Percentiles rank a stretch among this genome's conserved stretches.
phyloP scores from a whole-genome alignment of 306 rosid genomes.

The Prunus persica region Prunus_persica_NCBIv2 NC_034011.1:939501-940000 shows the following conservation, averaged over 20 bases:
- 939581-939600: slow-evolving; percentile 68
- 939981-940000: slow-evolving; percentile 94
- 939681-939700: slow-evolving; percentile 61
- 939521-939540: slow-evolving; percentile 39
- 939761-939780: slow-evolving; percentile 77
- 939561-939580: slow-evolving; percentile 60
- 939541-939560: slow-evolving; percentile 48
- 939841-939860: neutral
- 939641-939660: slow-evolving; percentile 30
- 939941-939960: slow-evolving; percentile 72
- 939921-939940: slow-evolving; percentile 18
- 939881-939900: neutral
- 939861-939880: neutral
- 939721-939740: slow-evolving; percentile 82
- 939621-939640: slow-evolving; percentile 77
- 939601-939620: slow-evolving; percentile 79
- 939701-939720: slow-evolving; percentile 55
- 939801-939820: neutral
- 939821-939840: neutral
- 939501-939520: slow-evolving; percentile 44
- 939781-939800: slow-evolving; percentile 30
- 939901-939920: neutral
- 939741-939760: slow-evolving; percentile 97
- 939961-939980: slow-evolving; percentile 79
- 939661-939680: slow-evolving; percentile 38